These are phyloP conservation scores for Aspergillus heteromorphus DNA, from an alignment of 495 filamentous ascomycete genomes.

Conservation along the genomic window DNA sequence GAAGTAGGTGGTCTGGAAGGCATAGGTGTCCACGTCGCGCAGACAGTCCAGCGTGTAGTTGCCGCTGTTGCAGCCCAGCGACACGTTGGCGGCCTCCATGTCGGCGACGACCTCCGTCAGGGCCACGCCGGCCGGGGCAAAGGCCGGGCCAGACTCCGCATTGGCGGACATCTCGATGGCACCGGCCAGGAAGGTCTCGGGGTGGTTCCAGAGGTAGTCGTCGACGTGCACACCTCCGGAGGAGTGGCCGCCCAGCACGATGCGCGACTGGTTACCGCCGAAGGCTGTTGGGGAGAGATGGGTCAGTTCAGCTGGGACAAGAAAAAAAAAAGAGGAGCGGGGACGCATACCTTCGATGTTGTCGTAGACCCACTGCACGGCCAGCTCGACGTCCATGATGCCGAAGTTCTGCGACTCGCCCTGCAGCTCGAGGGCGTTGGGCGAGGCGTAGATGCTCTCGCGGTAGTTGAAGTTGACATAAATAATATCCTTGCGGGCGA, in stretches of 20 bases:
- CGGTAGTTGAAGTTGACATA: conserved; percentile 30
- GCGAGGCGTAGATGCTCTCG: conserved; percentile 22
- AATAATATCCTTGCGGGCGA: conserved; percentile 26
- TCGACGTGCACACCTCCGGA: conserved; percentile 23
- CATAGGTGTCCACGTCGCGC: conserved; percentile 18
- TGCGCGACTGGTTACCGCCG: conserved; percentile 21
- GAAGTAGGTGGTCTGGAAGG: conserved; percentile 22
- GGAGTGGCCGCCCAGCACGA: conserved; percentile 23
- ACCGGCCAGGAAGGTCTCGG: conserved; percentile 22
- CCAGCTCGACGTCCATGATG: conserved; percentile 23
- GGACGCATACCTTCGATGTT: conserved; percentile 19
- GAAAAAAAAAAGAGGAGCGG: neutral
- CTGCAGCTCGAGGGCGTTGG: conserved; percentile 21
- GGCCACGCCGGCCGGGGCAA: conserved; percentile 15
- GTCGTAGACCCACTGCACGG: conserved; percentile 21
- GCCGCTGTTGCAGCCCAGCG: conserved; percentile 16
- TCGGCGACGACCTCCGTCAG: conserved; percentile 18
- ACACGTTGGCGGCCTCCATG: conserved; percentile 17
- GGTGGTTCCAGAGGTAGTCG: conserved; percentile 27
- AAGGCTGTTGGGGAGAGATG: conserved; percentile 21
- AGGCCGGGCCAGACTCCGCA: conserved; percentile 19
- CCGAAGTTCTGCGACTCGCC: conserved; percentile 25
- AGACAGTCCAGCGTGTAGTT: conserved; percentile 22
- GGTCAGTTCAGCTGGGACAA: too few relatives aligned
- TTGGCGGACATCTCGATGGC: conserved; percentile 28